A percentile compares a stretch with the other conserved stretches of the same genome.
These are phyloP conservation scores for Paracamarosporium sp. DNA, from an alignment of 2,329 filamentous ascomycete species.

Conservation along the genomic window DNA sequence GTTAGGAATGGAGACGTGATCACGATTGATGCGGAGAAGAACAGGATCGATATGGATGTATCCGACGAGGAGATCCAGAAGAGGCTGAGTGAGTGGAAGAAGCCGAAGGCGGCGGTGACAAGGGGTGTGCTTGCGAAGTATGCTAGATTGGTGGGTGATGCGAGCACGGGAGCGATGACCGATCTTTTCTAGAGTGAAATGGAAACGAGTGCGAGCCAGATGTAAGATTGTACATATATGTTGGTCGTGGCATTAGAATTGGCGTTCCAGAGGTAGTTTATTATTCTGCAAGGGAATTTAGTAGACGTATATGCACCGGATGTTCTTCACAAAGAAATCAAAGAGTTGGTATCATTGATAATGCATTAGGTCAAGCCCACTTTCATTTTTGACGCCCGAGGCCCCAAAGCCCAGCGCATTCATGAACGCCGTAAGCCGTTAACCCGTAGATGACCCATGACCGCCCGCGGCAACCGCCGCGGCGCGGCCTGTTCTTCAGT, in stretches of 20 bases:
- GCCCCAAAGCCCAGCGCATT: constrained; percentile 38
- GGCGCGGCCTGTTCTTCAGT: constrained; percentile 10
- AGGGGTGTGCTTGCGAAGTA: constrained; percentile 92
- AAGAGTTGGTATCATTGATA: constrained; percentile 6
- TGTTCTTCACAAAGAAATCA: neutral
- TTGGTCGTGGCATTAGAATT: neutral
- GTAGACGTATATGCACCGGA: neutral
- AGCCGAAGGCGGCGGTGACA: constrained; percentile 74
- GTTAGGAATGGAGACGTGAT: constrained; percentile 82
- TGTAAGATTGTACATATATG: neutral
- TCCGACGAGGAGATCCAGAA: constrained; percentile 72
- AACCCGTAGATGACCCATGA: constrained; percentile 37
- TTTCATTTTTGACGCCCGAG: constrained; percentile 42
- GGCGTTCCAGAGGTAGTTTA: neutral
- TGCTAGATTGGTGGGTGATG: constrained; percentile 84
- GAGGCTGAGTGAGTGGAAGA: constrained; percentile 71
- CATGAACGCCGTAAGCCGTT: constrained; percentile 48
- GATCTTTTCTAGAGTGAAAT: constrained; percentile 66
- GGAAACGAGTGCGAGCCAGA: neutral
- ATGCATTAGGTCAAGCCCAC: constrained; percentile 38
- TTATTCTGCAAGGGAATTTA: constrained; percentile 18
- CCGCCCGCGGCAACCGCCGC: constrained; percentile 34
- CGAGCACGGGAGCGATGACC: constrained; percentile 88
- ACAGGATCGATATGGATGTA: constrained; percentile 75
- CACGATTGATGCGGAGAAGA: constrained; percentile 83